Evolutionary conservation across 768 basidiomycete species (phyloP).

Genomic region (Boletus sp.): DNA sequence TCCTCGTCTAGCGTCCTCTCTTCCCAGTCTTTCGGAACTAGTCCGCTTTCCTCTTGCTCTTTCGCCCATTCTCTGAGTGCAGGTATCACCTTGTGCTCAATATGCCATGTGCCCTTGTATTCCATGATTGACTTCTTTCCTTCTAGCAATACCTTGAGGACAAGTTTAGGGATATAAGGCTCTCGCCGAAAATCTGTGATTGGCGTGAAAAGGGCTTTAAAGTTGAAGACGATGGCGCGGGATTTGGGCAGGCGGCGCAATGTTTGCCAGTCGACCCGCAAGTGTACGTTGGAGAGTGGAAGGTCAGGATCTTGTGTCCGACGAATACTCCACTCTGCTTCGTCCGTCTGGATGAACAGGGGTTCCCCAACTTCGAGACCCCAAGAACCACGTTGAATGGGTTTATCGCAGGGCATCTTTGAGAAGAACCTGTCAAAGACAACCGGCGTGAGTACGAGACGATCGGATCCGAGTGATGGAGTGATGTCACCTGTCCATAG

Average conservation of each 20-base stretch:
- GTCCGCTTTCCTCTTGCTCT: constrained; percentile 47
- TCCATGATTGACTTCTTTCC: constrained; percentile 39
- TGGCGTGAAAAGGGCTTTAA: constrained; percentile 53
- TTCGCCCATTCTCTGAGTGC: constrained; percentile 44
- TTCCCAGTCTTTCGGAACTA: constrained; percentile 48
- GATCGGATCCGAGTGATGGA: not conserved
- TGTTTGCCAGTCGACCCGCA: constrained; percentile 59
- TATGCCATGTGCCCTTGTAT: constrained; percentile 44
- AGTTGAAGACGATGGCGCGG: constrained; percentile 51
- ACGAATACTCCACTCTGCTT: constrained; percentile 37
- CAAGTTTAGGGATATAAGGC: constrained; percentile 46
- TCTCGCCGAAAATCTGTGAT: constrained; percentile 42
- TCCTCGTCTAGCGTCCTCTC: constrained; percentile 49
- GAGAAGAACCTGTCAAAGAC: constrained; percentile 40
- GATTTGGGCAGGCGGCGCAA: constrained; percentile 48
- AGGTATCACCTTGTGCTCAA: constrained; percentile 46
- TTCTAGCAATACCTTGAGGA: constrained; percentile 44
- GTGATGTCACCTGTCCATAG: constrained; percentile 44
- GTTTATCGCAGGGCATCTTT: constrained; percentile 45
- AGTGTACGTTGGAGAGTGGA: constrained; percentile 38
- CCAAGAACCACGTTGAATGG: constrained; percentile 56
- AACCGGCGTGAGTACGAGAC: not conserved
- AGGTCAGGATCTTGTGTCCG: constrained; percentile 36
- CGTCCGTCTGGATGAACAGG: constrained; percentile 42
- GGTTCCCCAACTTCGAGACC: constrained; percentile 49